Evolutionary conservation across 2,329 filamentous ascomycete genomes (phyloP), one percentile per base, ranked within the genome.

Genomic region (Cordyceps fumosorosea): DNA sequence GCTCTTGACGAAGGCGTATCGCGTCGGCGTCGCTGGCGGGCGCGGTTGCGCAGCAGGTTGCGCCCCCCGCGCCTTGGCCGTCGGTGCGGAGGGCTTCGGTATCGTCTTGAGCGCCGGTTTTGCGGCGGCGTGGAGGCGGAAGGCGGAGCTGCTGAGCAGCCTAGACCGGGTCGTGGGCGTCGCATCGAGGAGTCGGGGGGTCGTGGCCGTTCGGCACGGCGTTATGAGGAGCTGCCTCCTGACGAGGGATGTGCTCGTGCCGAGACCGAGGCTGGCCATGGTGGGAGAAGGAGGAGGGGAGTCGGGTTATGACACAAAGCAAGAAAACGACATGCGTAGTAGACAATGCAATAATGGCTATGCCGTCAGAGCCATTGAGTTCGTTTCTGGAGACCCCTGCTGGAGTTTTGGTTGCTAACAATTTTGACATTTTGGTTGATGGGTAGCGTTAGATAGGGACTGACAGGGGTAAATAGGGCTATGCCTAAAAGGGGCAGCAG

Each of bases 1-100:
- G 63, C 79, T 80, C 64, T 80, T 80, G 68, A 80, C 78, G 73
- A 81, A 85, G 60, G 74, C 78, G 67, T 76, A 79, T 69, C 67
- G 67, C 61, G 67, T 73, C 45, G 67, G 69, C 10, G 68, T 65
- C 62, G 64, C 64, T 59, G 26, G 3, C 60, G 48, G 62, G 60
- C 56, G 29, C 63, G 59, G 48, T 12, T 2, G 40, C 16, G 56
- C 47, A 3, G 26, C 10, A 47, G 58, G 50, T 24, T 52, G 45
- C 8, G 60, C 24, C 4, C 54, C 24, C 37, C 22, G 45, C 18
- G 60, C 10, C 24, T 20, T 53, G 8, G 42, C 20, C 51, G 42
- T 26, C 5, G 50, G 26, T 26, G 58, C 20, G 11, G 42, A 18
- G 2, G 58, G 58, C 24, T 50, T 61, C 5, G 11, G 7, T 20